These are phyloP conservation scores for Amanita jacksonii DNA, from an alignment of 768 basidiomycete genomes.

Conservation along the genomic window DNA sequence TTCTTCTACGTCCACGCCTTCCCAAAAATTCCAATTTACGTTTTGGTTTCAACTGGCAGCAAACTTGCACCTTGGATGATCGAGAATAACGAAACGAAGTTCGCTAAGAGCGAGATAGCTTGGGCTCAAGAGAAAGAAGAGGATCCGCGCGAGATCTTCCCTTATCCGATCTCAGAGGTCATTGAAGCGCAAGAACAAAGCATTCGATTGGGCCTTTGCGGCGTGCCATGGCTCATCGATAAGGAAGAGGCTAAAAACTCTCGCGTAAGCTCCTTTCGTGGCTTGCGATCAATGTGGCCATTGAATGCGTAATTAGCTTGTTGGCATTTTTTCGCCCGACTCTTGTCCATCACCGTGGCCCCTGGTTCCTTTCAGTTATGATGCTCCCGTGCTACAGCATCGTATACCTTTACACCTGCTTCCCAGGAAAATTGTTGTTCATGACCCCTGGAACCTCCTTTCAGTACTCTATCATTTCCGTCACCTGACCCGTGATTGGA, in stretches of 20 bases:
- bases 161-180: conserved; percentile 19
- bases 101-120: conserved; percentile 22
- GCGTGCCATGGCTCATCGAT: neutral
- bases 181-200: conserved; percentile 15
- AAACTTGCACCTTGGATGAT: conserved; percentile 28
- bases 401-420: conserved; percentile 19
- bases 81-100: conserved; percentile 22
- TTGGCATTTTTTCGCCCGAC: conserved; percentile 20
- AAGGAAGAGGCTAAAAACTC: too few species aligned
- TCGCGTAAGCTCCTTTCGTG: too few species aligned
- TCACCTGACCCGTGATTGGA: conserved; percentile 15
- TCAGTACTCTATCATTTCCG: neutral
- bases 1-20: conserved; percentile 25
- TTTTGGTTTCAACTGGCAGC: conserved; percentile 24
- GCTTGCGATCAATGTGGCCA: conserved; percentile 1
- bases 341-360: conserved; percentile 34
- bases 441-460: conserved; percentile 15
- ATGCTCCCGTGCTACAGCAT: conserved; percentile 14
- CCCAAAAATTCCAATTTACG: conserved; percentile 10
- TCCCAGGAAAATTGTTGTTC: conserved; percentile 15
- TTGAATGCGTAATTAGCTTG: conserved; percentile 1
- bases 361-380: conserved; percentile 24
- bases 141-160: conserved; percentile 21
- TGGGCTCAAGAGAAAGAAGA: conserved; percentile 27
- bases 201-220: conserved; percentile 5